Evolutionary conservation across 352 stramenopile genomes (phyloP).

Genomic region (Phytophthora sp.): DNA sequence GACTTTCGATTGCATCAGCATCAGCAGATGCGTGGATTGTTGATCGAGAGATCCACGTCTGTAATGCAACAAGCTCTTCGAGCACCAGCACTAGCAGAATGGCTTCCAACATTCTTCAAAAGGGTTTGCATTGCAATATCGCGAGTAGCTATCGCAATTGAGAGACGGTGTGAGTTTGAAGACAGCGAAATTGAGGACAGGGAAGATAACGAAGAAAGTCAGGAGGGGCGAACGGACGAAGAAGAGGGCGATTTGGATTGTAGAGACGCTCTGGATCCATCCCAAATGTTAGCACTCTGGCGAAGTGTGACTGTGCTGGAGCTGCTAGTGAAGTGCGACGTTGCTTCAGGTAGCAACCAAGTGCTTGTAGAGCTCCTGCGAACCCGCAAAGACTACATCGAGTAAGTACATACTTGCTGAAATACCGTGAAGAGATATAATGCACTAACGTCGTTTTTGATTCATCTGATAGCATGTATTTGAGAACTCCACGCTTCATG

Average conservation of each 20-base stretch:
- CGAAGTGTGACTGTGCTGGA: slow-evolving; percentile 49
- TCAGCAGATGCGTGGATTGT: slow-evolving; percentile 27
- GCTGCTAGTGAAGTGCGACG: slow-evolving; percentile 35
- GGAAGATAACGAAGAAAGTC: neutral
- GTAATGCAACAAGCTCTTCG: slow-evolving; percentile 34
- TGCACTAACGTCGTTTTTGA: slow-evolving; percentile 12
- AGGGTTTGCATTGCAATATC: slow-evolving; percentile 45
- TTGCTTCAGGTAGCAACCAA: slow-evolving; percentile 8
- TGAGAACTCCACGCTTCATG: slow-evolving; percentile 44
- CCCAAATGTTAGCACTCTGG: slow-evolving; percentile 51
- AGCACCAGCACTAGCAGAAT: slow-evolving; percentile 26
- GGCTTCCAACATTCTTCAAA: slow-evolving; percentile 56
- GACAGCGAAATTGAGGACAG: neutral
- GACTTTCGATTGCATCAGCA: slow-evolving; percentile 32
- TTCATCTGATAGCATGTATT: slow-evolving; percentile 49
- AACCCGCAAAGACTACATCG: slow-evolving; percentile 50
- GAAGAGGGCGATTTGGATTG: slow-evolving; percentile 9
- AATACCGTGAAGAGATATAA: neutral
- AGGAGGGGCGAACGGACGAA: slow-evolving; percentile 4
- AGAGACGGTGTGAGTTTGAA: slow-evolving; percentile 14
- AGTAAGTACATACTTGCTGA: slow-evolving; percentile 35
- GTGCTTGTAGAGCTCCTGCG: slow-evolving; percentile 38
- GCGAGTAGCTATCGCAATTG: slow-evolving; percentile 29
- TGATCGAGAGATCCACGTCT: slow-evolving; percentile 32
- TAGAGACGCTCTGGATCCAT: slow-evolving; percentile 18